Evolutionary conservation across 768 basidiomycete genomes (phyloP), one percentile per base, ranked within the genome.

Genomic region (Cystobasidium tubakii): DNA sequence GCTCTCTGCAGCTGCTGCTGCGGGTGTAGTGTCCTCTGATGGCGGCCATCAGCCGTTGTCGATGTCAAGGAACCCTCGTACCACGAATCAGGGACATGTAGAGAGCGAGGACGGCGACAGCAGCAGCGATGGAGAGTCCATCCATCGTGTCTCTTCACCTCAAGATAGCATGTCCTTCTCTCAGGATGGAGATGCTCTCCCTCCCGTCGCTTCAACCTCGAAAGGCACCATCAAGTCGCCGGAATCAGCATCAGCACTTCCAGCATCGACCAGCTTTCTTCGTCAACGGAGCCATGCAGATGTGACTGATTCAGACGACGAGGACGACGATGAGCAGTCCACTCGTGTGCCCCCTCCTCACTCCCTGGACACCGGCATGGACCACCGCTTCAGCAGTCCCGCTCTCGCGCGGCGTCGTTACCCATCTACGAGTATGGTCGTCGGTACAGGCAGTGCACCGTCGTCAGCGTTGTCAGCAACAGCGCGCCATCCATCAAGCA

Each of bases 361-460:
- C n/a, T 50, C 46, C 21, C n/a, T 3, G 12, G 57, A 27, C 27
- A 6, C 15, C 27, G 53, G n/a, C 57, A 27, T 15, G 39, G 39
- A 60, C 33, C 4, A 2, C 25, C 57, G 57, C 57, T 60, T 29
- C 33, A 27, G 23, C 15, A 6, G 6, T 29, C 57, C 57, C 15
- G 15, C 57, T 7, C 57, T 60, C 25, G 57, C 57, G 23, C 10
- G 33, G 27, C 57, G 57, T 34, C 25, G 57, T 15, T 60, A 60
- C 57, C 57, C 57, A 4, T 60, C 57, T 60, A 60, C 57, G 27
- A 15, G 13, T 60, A n/a, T n/a, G n/a, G n/a, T n/a, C n/a, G 33
- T 23, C 57, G 57, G 33, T 34, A 60, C 57, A 6, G 15, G 10
- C 25, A 60, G 21, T 29, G 13, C 57, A 60, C 2, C 39, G 15